Percentiles rank a stretch among this genome's conserved stretches.
These are phyloP conservation scores for Trametes pubescens DNA, from an alignment of 1,284 basidiomycete genomes.

Conservation along the genomic window DNA sequence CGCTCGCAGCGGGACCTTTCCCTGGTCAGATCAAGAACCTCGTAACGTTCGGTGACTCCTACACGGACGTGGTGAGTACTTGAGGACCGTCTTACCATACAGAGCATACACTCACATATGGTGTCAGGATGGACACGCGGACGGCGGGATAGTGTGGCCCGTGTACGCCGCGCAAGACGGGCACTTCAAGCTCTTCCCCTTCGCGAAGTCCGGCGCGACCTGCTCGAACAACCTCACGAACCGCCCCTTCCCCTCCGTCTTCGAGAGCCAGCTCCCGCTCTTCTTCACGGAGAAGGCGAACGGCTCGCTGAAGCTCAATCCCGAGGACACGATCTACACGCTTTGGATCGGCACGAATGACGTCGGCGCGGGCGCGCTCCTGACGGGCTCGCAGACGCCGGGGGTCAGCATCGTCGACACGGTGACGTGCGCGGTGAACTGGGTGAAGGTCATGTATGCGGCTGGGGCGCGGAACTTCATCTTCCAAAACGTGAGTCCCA, in stretches of 20 bases:
- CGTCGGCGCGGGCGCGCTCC: constrained; percentile 48
- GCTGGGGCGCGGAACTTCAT: constrained; percentile 55
- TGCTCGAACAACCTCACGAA: constrained; percentile 53
- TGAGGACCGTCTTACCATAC: no score
- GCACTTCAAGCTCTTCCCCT: constrained; percentile 48
- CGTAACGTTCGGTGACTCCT: constrained; percentile 57
- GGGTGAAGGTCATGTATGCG: constrained; percentile 49
- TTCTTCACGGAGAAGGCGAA: constrained; percentile 45
- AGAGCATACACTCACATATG: not conserved
- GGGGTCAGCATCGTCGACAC: constrained; percentile 53
- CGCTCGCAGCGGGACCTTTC: constrained; percentile 29
- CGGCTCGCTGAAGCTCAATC: constrained; percentile 37
- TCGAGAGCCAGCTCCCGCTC: constrained; percentile 48
- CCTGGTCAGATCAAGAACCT: constrained; percentile 51
- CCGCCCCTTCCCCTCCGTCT: constrained; percentile 48
- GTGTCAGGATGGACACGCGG: constrained; percentile 37
- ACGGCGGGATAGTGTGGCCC: constrained; percentile 53
- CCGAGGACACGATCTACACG: constrained; percentile 53
- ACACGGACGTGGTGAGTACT: constrained; percentile 48
- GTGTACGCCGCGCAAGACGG: constrained; percentile 51
- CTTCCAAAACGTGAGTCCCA: constrained; percentile 54
- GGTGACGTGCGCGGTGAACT: constrained; percentile 52
- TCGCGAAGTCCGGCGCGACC: constrained; percentile 52
- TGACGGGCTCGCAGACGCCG: constrained; percentile 47
- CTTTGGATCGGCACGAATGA: constrained; percentile 62